Evolutionary conservation across 169 alveolate genomes (phyloP).

Genomic region (Plasmodium cynomolgi): DNA sequence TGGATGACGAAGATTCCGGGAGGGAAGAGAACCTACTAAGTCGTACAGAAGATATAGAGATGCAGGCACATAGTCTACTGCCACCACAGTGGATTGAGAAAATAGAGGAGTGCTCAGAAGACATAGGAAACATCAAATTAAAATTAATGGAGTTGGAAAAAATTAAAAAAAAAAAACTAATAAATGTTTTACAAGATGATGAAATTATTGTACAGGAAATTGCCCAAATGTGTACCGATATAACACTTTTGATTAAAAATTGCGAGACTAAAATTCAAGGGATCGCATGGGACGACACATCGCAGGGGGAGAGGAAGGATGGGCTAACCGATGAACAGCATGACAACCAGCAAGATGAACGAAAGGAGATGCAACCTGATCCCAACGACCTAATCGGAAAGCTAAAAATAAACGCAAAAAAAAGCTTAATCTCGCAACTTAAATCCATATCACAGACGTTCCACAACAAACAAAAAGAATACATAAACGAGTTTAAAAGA

Average conservation of each 20-base stretch:
- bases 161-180: constrained; percentile 75
- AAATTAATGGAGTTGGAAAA: constrained; percentile 75
- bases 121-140: constrained; percentile 67
- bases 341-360: not conserved
- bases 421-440: constrained; percentile 79
- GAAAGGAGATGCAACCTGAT: not conserved
- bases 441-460: constrained; percentile 78
- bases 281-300: constrained; percentile 7
- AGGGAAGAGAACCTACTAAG: constrained; percentile 14
- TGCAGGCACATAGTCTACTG: constrained; percentile 66
- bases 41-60: constrained; percentile 55
- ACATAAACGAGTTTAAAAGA: constrained; percentile 77
- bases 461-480: constrained; percentile 78
- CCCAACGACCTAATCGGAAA: constrained; percentile 27
- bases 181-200: constrained; percentile 72
- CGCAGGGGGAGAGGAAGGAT: not conserved
- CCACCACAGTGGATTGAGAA: constrained; percentile 81
- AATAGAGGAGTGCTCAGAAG: constrained; percentile 79
- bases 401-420: constrained; percentile 82
- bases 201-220: constrained; percentile 63
- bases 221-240: constrained; percentile 54
- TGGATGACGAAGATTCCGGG: constrained; percentile 65
- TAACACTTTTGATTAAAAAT: constrained; percentile 52
- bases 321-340: not conserved
- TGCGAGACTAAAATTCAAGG: constrained; percentile 49